Evolutionary conservation across 2,329 filamentous ascomycete genomes (phyloP).

Genomic region (Epichloe sibirici): DNA sequence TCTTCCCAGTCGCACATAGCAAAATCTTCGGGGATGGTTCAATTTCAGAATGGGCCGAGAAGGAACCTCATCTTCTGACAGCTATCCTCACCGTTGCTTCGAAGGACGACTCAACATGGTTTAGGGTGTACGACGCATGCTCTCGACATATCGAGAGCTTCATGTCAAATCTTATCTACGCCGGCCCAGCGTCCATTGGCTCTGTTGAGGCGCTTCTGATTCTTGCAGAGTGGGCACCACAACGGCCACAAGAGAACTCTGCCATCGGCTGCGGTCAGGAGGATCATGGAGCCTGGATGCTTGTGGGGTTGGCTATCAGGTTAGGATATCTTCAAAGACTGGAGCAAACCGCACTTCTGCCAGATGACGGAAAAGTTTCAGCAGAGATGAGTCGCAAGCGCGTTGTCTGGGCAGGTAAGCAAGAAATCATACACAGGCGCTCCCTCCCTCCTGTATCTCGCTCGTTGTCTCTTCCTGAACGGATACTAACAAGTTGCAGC

Average conservation of each 20-base stretch:
- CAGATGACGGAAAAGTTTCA: conserved; percentile 45
- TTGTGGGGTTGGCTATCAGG: conserved; percentile 57
- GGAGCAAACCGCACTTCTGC: conserved; percentile 55
- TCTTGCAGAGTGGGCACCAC: conserved; percentile 62
- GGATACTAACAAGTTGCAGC: conserved; percentile 16
- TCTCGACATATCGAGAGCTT: conserved; percentile 58
- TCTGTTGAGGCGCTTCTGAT: conserved; percentile 59
- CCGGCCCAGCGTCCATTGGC: conserved; percentile 54
- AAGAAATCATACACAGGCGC: neutral
- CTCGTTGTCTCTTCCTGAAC: neutral
- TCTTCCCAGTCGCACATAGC: conserved; percentile 54
- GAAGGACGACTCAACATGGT: conserved; percentile 54
- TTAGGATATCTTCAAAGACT: conserved; percentile 59
- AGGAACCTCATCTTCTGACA: conserved; percentile 55
- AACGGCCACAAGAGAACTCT: conserved; percentile 48
- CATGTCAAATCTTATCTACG: conserved; percentile 54
- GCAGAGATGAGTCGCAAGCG: conserved; percentile 49
- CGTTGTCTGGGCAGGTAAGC: conserved; percentile 51
- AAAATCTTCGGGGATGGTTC: conserved; percentile 41
- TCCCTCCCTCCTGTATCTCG: no score
- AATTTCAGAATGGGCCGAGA: conserved; percentile 42
- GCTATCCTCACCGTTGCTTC: conserved; percentile 60
- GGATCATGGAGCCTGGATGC: conserved; percentile 66
- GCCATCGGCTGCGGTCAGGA: conserved; percentile 60
- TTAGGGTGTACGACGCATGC: conserved; percentile 51